Base-by-base conservation (phyloP, 257 asterid species). In the Capsicum baccatum region DNA sequence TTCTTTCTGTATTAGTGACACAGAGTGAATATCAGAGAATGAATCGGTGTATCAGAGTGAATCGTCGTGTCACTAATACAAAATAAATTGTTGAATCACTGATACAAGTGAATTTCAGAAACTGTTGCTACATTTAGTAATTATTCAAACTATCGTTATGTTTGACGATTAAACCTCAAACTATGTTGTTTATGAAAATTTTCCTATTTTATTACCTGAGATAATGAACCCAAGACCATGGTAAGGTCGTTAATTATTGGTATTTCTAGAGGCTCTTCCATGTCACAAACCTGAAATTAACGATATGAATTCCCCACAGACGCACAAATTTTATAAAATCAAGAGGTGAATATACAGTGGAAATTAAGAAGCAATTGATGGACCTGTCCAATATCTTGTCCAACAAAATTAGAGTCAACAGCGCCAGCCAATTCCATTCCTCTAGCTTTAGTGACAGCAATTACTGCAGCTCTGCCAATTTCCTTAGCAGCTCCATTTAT, bases 401-500 rank as follows among this genome's bases (percentile, higher is more conserved):
- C 98, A 59, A 94, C 92, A 47, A 89, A 88, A 68, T 88, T 80
- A 74, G 98, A 89, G 87, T 94, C 99, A 79, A 95, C 88, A 2
- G 99, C 99, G 26, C 96, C 99, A 67, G 97, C 97, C n/a, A 95
- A 85, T 84, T 94, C 98, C 97, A 94, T 92, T 39, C 99, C 99
- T 87, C 99, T 91, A 8, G 99, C 94, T 82, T 88, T 94, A 33
- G 97, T 92, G 66, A 95, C 94, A 19, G 99, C 98, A 79, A 91
- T 50, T 39, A 94, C 99, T 67, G 98, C 99, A 42, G 97, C 99
- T 84, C 95, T 89, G 1, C 98, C 99, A 42, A 93, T 95, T 82
- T 93, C 97, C 85, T 95, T 95, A 1, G 98, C 97, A 69, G 98
- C 99, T 64, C 98, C 98, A 88, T 92, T 95, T 55, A 95, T 87